Percentiles rank a stretch among this genome's conserved stretches.
These are phyloP conservation scores for Hypoxylon sp. DNA, from an alignment of 2,329 filamentous ascomycete species.

Conservation along the genomic window DNA sequence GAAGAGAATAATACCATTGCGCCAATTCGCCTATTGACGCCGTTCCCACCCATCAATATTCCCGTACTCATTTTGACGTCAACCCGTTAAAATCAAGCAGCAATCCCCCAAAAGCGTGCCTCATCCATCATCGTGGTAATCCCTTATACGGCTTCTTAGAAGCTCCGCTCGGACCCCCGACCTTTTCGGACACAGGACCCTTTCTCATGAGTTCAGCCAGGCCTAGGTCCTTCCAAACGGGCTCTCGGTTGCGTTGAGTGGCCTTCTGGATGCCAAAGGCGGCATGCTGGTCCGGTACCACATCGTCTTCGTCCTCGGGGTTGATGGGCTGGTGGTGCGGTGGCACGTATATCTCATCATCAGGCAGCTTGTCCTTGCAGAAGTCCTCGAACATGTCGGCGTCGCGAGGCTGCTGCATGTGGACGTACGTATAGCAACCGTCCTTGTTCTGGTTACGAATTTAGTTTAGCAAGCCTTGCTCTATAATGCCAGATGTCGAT, in stretches of 20 bases:
- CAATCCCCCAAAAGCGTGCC: background rate
- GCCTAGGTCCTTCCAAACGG: constrained; percentile 84
- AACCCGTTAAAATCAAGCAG: constrained; percentile 3
- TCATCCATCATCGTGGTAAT: constrained; percentile 54
- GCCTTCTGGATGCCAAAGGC: constrained; percentile 89
- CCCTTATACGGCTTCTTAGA: constrained; percentile 48
- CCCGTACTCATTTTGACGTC: constrained; percentile 2
- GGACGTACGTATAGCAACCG: constrained; percentile 80
- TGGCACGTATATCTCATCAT: constrained; percentile 87
- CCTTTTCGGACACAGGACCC: constrained; percentile 59
- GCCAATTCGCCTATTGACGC: constrained; percentile 12
- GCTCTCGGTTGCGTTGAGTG: constrained; percentile 78
- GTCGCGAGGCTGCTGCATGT: constrained; percentile 79
- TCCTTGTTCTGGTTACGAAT: constrained; percentile 74
- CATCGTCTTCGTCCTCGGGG: constrained; percentile 89
- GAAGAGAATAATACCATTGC: constrained; percentile 12
- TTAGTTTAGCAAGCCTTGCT: constrained; percentile 22
- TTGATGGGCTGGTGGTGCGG: constrained; percentile 85
- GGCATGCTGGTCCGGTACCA: constrained; percentile 89
- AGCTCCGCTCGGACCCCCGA: constrained; percentile 35
- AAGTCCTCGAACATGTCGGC: constrained; percentile 86
- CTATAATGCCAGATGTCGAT: background rate
- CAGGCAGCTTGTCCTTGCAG: constrained; percentile 77
- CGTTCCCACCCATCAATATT: constrained; percentile 2
- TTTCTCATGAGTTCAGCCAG: constrained; percentile 78